These are phyloP conservation scores for Penicillium cinerascens DNA, from an alignment of 495 filamentous ascomycete genomes.

Conservation along the genomic window DNA sequence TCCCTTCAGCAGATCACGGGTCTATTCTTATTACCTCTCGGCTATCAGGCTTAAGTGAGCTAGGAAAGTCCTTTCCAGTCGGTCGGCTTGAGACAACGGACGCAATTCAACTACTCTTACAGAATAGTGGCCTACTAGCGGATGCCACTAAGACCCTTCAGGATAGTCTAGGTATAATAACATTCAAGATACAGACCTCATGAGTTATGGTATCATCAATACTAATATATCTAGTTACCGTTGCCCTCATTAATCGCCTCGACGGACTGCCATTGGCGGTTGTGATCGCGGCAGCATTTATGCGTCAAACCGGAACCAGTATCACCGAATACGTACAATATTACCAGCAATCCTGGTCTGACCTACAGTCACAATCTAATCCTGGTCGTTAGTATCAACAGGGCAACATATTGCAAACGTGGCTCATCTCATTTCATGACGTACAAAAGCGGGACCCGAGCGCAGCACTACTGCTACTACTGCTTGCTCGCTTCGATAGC, in stretches of 20 bases:
- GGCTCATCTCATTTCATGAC: conserved; percentile 41
- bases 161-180: conserved; percentile 6
- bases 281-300: conserved; percentile 39
- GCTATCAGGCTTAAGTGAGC: conserved; percentile 25
- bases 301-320: conserved; percentile 32
- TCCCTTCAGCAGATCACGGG: conserved; percentile 37
- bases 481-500: conserved; percentile 48
- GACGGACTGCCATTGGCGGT: conserved; percentile 44
- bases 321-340: conserved; percentile 34
- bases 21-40: conserved; percentile 42
- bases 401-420: conserved; percentile 43
- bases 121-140: conserved; percentile 11
- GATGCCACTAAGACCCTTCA: background rate
- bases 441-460: conserved; percentile 31
- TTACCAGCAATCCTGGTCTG: conserved; percentile 40
- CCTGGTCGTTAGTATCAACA: conserved; percentile 30
- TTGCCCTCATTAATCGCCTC: conserved; percentile 24
- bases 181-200: background rate
- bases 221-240: conserved; percentile 20
- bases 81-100: conserved; percentile 13
- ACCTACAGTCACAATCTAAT: conserved; percentile 27
- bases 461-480: conserved; percentile 37
- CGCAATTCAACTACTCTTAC: conserved; percentile 23
- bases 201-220: too few relatives aligned
- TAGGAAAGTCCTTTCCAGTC: conserved; percentile 25